These are phyloP conservation scores for Peronospora destructor DNA, from an alignment of 352 stramenopile genomes.

Conservation along the genomic window DNA sequence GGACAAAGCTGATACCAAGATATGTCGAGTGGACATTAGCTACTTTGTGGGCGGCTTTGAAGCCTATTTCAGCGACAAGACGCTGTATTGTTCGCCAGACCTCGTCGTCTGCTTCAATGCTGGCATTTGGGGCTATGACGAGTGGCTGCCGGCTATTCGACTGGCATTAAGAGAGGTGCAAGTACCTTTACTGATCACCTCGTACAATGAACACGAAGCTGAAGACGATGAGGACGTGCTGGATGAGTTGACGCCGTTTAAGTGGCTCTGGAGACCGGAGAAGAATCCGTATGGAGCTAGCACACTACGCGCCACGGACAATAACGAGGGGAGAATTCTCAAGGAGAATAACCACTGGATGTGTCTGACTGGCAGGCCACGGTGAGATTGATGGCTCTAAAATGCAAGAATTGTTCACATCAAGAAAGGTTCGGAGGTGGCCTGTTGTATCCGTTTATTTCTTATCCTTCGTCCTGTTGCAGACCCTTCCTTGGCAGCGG, in stretches of 20 bases:
- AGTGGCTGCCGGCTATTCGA: constrained; percentile 70
- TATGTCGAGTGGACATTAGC: constrained; percentile 37
- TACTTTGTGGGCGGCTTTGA: constrained; percentile 77
- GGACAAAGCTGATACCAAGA: not conserved
- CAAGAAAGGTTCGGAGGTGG: constrained; percentile 3
- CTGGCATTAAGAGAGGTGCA: constrained; percentile 50
- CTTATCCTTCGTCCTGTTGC: too few species aligned
- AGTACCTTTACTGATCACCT: constrained; percentile 70
- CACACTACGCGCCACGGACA: constrained; percentile 45
- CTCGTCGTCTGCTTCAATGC: constrained; percentile 80
- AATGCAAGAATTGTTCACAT: constrained; percentile 1
- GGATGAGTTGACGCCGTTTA: constrained; percentile 36
- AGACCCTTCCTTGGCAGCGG: not conserved
- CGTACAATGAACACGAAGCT: constrained; percentile 80
- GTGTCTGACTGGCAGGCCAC: constrained; percentile 42
- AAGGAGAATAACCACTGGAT: constrained; percentile 82
- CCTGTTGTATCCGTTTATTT: constrained; percentile 6
- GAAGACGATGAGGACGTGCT: constrained; percentile 74
- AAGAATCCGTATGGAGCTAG: constrained; percentile 55
- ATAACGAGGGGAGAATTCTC: constrained; percentile 46
- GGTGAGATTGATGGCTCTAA: not conserved
- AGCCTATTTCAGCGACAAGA: constrained; percentile 40
- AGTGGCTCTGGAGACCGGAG: constrained; percentile 67
- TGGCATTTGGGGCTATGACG: constrained; percentile 83
- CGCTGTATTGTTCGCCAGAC: constrained; percentile 41